These are phyloP conservation scores for Talaromyces stipitatus DNA, from an alignment of 495 filamentous ascomycete species.

Conservation along the genomic window DNA sequence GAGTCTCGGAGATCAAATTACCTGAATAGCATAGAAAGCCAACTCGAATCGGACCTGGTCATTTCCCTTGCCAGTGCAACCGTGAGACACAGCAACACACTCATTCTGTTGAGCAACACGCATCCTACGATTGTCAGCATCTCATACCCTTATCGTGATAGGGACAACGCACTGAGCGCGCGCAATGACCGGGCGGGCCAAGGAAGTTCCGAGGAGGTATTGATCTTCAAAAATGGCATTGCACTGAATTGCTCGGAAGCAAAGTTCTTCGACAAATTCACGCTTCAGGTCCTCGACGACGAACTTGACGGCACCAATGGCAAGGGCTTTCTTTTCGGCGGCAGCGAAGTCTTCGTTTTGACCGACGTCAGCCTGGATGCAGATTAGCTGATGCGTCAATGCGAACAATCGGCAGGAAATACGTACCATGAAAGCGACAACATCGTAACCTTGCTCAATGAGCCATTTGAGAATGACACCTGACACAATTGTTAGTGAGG, in stretches of 20 bases:
- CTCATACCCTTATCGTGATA: constrained; percentile 21
- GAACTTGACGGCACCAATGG: constrained; percentile 32
- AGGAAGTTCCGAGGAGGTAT: constrained; percentile 68
- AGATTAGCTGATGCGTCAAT: constrained; percentile 17
- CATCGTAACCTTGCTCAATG: constrained; percentile 61
- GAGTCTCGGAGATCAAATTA: constrained; percentile 49
- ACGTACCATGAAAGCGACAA: constrained; percentile 54
- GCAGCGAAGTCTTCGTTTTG: constrained; percentile 61
- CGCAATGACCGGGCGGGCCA: constrained; percentile 87
- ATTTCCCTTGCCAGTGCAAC: constrained; percentile 24
- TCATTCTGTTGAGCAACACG: constrained; percentile 6
- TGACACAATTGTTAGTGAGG: background rate
- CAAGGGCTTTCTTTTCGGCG: constrained; percentile 43
- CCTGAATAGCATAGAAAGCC: constrained; percentile 61
- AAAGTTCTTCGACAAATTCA: constrained; percentile 80
- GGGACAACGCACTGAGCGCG: constrained; percentile 58
- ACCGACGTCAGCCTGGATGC: constrained; percentile 53
- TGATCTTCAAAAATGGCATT: constrained; percentile 82
- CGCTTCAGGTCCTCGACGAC: constrained; percentile 48
- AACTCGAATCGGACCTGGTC: constrained; percentile 70
- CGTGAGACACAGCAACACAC: constrained; percentile 5
- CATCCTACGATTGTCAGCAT: constrained; percentile 31
- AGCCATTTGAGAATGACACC: constrained; percentile 46
- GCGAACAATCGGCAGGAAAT: background rate
- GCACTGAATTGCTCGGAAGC: constrained; percentile 81